These are phyloP conservation scores for Metarhizium album DNA, from an alignment of 2,329 filamentous ascomycete genomes.

Conservation along the genomic window DNA sequence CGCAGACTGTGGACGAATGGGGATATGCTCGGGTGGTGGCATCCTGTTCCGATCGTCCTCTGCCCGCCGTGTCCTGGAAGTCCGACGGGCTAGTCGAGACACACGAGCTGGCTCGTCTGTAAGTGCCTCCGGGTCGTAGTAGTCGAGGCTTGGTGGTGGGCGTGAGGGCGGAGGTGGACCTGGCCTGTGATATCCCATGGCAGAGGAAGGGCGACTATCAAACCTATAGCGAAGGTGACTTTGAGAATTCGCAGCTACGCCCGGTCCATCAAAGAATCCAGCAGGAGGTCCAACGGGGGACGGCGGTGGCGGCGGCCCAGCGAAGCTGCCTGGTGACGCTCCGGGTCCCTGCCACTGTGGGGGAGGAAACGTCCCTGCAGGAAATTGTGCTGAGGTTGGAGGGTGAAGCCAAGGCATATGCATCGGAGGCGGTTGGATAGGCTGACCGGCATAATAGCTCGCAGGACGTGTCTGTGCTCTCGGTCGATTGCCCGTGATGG, in stretches of 20 bases:
- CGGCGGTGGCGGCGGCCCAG: constrained; percentile 16
- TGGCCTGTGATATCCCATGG: constrained; percentile 26
- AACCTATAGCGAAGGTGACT: constrained; percentile 24
- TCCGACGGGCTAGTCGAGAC: constrained; percentile 25
- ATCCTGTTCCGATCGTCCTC: constrained; percentile 36
- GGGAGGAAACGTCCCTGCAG: constrained; percentile 22
- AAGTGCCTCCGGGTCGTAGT: constrained; percentile 27
- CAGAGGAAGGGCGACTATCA: constrained; percentile 25
- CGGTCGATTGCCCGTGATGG: constrained; percentile 19
- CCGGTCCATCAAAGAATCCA: constrained; percentile 19
- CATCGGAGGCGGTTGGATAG: constrained; percentile 14
- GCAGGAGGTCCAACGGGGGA: constrained; percentile 17
- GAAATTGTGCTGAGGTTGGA: constrained; percentile 12
- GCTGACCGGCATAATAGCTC: constrained; percentile 26
- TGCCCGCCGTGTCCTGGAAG: constrained; percentile 31
- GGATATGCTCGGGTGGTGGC: constrained; percentile 33
- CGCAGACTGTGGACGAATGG: constrained; percentile 24
- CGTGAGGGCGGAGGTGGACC: constrained; percentile 2
- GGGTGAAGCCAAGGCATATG: constrained; percentile 18
- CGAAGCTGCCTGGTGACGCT: constrained; percentile 15
- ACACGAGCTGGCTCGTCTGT: constrained; percentile 26
- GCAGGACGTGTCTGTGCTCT: constrained; percentile 23
- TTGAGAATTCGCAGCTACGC: constrained; percentile 9
- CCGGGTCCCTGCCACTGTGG: constrained; percentile 15
- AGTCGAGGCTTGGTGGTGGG: constrained; percentile 14